Percentiles rank a stretch among this genome's conserved stretches.
Evolutionary conservation across 106 monocot genomes (phyloP).

Genomic region (Dendrobium nobile): DNA sequence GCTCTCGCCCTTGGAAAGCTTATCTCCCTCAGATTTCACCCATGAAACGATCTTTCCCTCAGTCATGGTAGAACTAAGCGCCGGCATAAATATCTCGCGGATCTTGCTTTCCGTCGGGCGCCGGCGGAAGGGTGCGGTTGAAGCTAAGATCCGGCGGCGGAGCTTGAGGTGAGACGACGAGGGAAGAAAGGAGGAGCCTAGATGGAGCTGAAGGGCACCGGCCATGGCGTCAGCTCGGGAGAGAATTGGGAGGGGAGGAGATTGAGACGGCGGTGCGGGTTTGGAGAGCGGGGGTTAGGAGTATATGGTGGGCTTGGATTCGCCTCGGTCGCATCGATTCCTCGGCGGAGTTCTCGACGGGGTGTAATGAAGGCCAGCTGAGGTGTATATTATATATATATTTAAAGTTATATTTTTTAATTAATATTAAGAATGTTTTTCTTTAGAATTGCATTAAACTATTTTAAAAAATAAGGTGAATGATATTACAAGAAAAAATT

Average conservation of each 20-base stretch:
- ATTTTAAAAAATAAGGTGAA: no score
- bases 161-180: conserved; percentile 8
- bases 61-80: conserved; percentile 69
- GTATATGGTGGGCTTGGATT: not conserved
- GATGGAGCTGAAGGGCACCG: not conserved
- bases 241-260: not conserved
- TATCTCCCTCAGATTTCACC: conserved; percentile 60
- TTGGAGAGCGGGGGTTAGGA: not conserved
- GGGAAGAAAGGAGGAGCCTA: conserved; percentile 20
- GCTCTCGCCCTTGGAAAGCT: conserved; percentile 55
- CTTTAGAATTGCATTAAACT: no score
- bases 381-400: no score
- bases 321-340: conserved; percentile 16
- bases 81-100: conserved; percentile 85
- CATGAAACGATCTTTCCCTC: conserved; percentile 75
- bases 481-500: no score
- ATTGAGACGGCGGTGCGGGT: not conserved
- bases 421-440: no score
- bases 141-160: not conserved
- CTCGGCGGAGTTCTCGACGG: conserved; percentile 13
- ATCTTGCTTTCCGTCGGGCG: conserved; percentile 37
- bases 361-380: no score
- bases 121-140: not conserved
- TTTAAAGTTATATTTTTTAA: no score
- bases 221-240: conserved; percentile 8